Conservation (phyloP, 2,329 filamentous ascomycete genomes). For the Sclerotinia sclerotiorum region DNA sequence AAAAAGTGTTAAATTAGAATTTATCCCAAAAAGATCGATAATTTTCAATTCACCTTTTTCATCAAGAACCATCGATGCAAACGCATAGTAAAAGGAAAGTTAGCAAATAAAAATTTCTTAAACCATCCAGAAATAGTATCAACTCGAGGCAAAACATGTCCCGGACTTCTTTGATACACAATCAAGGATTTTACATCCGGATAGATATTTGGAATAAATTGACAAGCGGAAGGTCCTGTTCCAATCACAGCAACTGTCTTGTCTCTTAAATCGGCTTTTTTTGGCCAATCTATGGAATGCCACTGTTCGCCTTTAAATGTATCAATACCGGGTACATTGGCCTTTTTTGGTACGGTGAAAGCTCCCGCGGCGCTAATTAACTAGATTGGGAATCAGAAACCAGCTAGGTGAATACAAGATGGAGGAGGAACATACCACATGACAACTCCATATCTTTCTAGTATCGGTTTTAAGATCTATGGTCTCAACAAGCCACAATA, state of each 20-base stretch:
- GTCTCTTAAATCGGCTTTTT: neutral
- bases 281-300: constrained; percentile 13
- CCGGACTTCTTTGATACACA: constrained; percentile 13
- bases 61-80: constrained; percentile 1
- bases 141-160: constrained; percentile 3
- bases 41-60: neutral
- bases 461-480: neutral
- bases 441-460: constrained; percentile 9
- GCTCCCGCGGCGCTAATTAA: constrained; percentile 3
- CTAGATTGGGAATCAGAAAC: neutral
- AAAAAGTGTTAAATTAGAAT: neutral
- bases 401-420: no score
- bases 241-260: constrained; percentile 6
- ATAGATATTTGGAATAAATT: constrained; percentile 8
- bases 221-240: constrained; percentile 6
- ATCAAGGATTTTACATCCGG: neutral
- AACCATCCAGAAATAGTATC: neutral
- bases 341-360: constrained; percentile 15
- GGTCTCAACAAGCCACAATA: constrained; percentile 10
- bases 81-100: neutral
- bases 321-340: neutral
- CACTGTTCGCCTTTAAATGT: neutral
- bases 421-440: neutral
- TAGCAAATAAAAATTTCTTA: neutral
- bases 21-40: neutral